Conservation (phyloP, 1,284 basidiomycete genomes). For the Apiotrichum montevideense region DNA sequence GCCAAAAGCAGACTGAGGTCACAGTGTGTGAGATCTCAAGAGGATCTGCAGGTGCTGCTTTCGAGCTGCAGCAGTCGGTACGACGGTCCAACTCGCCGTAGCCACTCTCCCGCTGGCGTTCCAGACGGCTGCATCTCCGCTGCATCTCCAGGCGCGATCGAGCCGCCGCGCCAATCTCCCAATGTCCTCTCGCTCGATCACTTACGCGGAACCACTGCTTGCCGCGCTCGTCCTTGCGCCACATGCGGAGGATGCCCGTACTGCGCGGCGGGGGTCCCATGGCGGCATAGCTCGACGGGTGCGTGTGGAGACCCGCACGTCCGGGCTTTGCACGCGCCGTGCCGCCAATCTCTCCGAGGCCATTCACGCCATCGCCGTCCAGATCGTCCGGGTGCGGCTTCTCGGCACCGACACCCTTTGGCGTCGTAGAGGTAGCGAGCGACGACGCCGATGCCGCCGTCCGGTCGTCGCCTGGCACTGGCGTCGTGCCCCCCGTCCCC, state of each 20-base stretch:
- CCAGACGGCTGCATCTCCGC: no score
- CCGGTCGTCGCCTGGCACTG: conserved; percentile 28
- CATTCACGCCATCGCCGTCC: conserved; percentile 7
- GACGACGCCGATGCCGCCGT: background rate
- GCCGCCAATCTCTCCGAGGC: conserved; percentile 8
- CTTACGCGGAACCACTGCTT: conserved; percentile 45
- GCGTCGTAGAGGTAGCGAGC: background rate
- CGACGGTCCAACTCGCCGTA: no score
- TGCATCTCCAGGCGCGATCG: no score
- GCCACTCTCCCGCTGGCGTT: no score
- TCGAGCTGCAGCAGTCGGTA: no score
- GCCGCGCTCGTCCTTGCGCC: conserved; percentile 47
- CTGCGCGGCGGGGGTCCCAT: conserved; percentile 44
- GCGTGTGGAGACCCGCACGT: conserved; percentile 25
- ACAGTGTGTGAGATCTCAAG: no score
- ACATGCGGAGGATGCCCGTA: conserved; percentile 46
- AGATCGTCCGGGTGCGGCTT: conserved; percentile 6
- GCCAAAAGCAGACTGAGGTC: no score
- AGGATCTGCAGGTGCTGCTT: no score
- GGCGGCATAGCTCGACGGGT: conserved; percentile 30
- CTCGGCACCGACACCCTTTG: conserved; percentile 11
- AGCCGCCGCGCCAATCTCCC: no score
- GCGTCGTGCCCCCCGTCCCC: background rate
- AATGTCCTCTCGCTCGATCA: background rate
- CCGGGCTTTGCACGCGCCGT: conserved; percentile 28